phyloP scores from a whole-genome alignment of 306 rosid genomes.

The Lotus japonicus region DNA sequence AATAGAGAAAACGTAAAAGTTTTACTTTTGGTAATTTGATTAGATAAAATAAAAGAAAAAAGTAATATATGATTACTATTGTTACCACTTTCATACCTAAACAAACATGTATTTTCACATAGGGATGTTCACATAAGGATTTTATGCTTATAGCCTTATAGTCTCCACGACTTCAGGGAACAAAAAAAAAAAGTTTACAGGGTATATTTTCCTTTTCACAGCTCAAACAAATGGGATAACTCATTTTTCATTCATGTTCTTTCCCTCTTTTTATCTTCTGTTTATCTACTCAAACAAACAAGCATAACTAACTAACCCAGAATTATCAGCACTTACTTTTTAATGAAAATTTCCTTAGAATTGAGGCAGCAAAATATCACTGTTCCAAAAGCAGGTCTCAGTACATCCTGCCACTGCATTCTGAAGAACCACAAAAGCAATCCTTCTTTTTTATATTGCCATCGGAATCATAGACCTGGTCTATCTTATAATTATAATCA shows the following conservation, averaged over 20 bases:
- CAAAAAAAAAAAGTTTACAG: too few relatives aligned
- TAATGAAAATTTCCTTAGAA: neutral
- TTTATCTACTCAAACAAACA: neutral
- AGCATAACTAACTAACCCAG: neutral
- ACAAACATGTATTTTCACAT: too few relatives aligned
- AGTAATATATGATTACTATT: too few relatives aligned
- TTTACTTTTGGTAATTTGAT: too few relatives aligned
- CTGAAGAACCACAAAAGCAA: constrained; percentile 79
- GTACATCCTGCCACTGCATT: constrained; percentile 82
- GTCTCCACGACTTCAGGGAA: too few relatives aligned
- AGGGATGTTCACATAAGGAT: too few relatives aligned
- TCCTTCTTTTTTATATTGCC: constrained; percentile 75
- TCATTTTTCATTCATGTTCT: neutral
- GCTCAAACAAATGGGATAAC: too few relatives aligned
- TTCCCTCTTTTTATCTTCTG: neutral
- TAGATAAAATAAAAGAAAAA: too few relatives aligned
- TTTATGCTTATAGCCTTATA: too few relatives aligned
- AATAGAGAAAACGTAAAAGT: too few relatives aligned
- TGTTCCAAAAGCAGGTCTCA: constrained; percentile 26
- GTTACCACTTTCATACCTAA: too few relatives aligned
- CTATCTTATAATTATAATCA: constrained; percentile 71
- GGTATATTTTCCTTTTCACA: too few relatives aligned
- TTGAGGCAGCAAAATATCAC: neutral
- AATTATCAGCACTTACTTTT: neutral
- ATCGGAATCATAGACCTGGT: constrained; percentile 63